Base-by-base conservation (phyloP, 495 filamentous ascomycete genomes). In the Xylaria curta region DNA sequence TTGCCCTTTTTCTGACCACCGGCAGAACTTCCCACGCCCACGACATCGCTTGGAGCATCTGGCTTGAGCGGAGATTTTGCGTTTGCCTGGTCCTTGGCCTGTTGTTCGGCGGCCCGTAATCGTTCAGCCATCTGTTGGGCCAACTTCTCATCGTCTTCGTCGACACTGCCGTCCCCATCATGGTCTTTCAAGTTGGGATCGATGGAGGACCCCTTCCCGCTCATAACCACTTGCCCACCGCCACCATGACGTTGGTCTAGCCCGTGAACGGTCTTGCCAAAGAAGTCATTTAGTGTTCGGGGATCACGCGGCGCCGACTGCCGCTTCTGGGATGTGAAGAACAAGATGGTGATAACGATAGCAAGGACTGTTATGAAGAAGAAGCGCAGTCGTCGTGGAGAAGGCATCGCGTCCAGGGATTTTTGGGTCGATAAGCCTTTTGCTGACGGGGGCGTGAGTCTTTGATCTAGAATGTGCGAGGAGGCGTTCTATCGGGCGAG, bases 311-410 rank as follows among this genome's bases (percentile, higher is more conserved):
- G 74, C 42, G 77, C 76, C 0, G 76, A 72, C 21, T 80, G 78
- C 69, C 81, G 81, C 67, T 78, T 72, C 44, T 80, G 79, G 12
- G 82, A 83, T 74, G 89, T 89, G 74, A 90, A 86, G 80, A 93
- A 93, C 56, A 93, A 82, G 26, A 88, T 82, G 68, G 87, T 81
- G 67, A 92, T 80, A 49, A 92, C 76, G 58, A 85, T 80, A 68
- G 86, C 83, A 68, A 93, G 74, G 63, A 89, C 80, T 40, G 87
- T 78, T 78, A 92, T 82, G 63, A 84, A 82, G 36, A 92, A 78
- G 47, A 89, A 79, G 66, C 89, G 89, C 53, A 93, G 71, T 66
- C 92, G 89, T 69, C 93, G 87, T 75, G 86, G 86, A 1, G 92
- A 93, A 75, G 90, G 88, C 93, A 97, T 95, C 54, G 59, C 84